Base-by-base conservation (phyloP, 768 basidiomycete species). In the Phaeotremella skinneri region DNA sequence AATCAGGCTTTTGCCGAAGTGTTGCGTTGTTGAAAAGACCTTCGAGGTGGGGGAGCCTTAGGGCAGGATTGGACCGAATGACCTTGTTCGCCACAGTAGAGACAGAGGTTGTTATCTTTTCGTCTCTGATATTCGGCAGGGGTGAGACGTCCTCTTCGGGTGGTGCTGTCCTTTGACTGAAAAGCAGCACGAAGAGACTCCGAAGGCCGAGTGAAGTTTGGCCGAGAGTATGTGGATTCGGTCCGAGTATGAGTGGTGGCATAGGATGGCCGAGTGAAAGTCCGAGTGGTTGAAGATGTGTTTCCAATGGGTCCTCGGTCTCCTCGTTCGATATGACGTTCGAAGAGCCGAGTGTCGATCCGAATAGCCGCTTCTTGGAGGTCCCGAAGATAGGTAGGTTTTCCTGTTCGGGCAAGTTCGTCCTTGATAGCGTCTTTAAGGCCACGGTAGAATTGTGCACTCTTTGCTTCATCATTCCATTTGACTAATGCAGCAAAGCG, bases 371-470 rank as follows among this genome's bases (percentile, higher is more conserved):
- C 13, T 2, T 56, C 49, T 29, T 51, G 45, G 16, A 64, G 32
- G 5, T 61, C 63, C 30, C 55, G 34, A 7, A 64, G 30, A 29
- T 31, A 25, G 4, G 41, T 6, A 3, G 63, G 53, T 41, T 47
- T 37, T 17, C 52, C 59, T 23, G 27, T 39, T 3, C 53, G 14
- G 16, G 59, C 31, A 5, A 64, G 27, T 32, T 64, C 59, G 48
- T 63, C 62, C 45, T 63, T 63, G 54, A 63, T 56, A 6, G 20
- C 16, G 17, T 63, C 62, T 31, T 59, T 59, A 13, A 63, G 52
- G 9, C 61, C 61, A 25, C 58, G 61, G 32, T 63, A 63, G 60
- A 60, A 64, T 49, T 61, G 63, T n/a, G 63, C 63, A 27, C 13
- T 42, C 30, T 59, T 51, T 11, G 61, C 61, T 21, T 53, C 30